Evolutionary conservation across 129 eudicot species (phyloP), one percentile per base, ranked within the genome.

Genomic region (Apium graveolens): DNA sequence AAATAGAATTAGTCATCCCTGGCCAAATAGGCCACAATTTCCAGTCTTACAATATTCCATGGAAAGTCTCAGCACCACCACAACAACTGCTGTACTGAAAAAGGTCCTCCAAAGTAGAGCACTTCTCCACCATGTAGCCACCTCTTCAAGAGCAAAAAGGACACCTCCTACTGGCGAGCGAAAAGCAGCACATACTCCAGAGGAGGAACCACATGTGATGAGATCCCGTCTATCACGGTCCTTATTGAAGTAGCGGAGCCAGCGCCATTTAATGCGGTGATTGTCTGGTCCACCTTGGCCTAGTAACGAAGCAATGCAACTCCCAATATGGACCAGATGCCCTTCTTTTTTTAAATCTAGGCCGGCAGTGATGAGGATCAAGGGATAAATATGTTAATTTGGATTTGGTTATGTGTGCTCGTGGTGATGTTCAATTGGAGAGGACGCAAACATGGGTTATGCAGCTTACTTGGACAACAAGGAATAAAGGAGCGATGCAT

Each of bases 121-220:
- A 78, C 96, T 91, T 83, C 98, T 88, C 97, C 97, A 95, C 97
- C 98, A 95, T 42, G 98, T 90, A 63, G 97, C 92, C 76, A 95
- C 96, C 85, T 91, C 98, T 82, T 95, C 98, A 3, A 95, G 86
- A 70, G 97, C 83, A 85, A 95, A 95, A 76, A 95, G 89, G 74
- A 95, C 96, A 43, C 98, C 98, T 17, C 98, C 98, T 6, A 95
- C 97, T 21, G 98, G 98, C 11, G 98, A 75, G 6, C 92, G 84
- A 77, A 91, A 95, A 69, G 98, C 97, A 14, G 97, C 98, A 84
- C 97, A 90, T 7, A 95, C 96, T 41, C 98, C 98, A 37, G 97
- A 80, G 21, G 97, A 90, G 29, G 97, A 83, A 18, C 97, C 98
- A 46, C 91, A 91, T 3, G 98, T 91, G 80, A 95, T 91, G 38